Evolutionary conservation across 768 basidiomycete species (phyloP).

Genomic region (Amanita molliuscula): DNA sequence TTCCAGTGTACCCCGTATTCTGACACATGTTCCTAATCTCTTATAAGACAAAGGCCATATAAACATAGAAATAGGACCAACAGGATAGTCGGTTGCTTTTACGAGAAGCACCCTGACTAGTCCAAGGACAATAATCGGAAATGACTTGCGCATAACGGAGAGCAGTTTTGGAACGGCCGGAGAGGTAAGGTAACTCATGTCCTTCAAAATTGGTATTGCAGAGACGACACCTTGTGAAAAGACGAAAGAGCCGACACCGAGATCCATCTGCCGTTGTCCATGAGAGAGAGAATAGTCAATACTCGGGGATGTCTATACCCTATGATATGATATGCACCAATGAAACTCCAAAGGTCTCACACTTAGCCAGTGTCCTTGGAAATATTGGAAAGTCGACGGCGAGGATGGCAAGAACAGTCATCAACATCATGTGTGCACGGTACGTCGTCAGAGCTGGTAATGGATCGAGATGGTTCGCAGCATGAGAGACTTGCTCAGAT

Average conservation of each 20-base stretch:
- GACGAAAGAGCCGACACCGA: slow-evolving; percentile 95
- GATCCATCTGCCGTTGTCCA: slow-evolving; percentile 68
- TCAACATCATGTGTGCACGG: slow-evolving; percentile 89
- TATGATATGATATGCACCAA: slow-evolving; percentile 41
- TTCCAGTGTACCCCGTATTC: slow-evolving; percentile 99
- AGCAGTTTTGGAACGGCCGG: slow-evolving; percentile 43
- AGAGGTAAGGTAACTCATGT: slow-evolving; percentile 40
- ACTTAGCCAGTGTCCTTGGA: slow-evolving; percentile 81
- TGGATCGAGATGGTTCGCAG: slow-evolving; percentile 21
- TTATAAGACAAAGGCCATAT: neutral
- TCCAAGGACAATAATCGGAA: slow-evolving; percentile 67
- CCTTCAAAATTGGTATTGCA: slow-evolving; percentile 68
- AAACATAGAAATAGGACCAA: slow-evolving; percentile 17
- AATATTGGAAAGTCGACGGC: slow-evolving; percentile 95
- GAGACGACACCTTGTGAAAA: slow-evolving; percentile 93
- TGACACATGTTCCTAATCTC: slow-evolving; percentile 72
- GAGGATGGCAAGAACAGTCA: slow-evolving; percentile 85
- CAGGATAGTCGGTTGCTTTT: slow-evolving; percentile 91
- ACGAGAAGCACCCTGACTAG: slow-evolving; percentile 73
- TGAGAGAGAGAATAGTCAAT: slow-evolving; percentile 6
- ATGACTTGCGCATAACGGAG: slow-evolving; percentile 39
- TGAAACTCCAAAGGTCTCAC: slow-evolving; percentile 92
- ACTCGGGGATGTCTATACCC: neutral
- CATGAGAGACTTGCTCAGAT: slow-evolving; percentile 4
- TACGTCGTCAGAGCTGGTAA: slow-evolving; percentile 80